phyloP scores from a whole-genome alignment of 192 early-diverging fungal genomes.

The Coemansia sp. region DNA sequence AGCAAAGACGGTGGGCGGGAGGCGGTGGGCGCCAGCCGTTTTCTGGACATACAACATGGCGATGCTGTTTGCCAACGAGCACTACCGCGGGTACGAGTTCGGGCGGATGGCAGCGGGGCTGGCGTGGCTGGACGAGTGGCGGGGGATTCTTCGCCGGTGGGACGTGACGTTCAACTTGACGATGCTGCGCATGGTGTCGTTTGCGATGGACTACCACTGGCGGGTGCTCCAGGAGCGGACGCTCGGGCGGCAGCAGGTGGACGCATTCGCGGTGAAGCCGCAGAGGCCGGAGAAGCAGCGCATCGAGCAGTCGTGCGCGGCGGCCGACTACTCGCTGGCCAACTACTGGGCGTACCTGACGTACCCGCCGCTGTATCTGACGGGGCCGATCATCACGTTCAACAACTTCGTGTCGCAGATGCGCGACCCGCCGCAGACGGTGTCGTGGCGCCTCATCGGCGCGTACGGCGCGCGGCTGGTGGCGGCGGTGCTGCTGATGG shows the following conservation, averaged over 20 bases:
- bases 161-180: slow-evolving; percentile 86
- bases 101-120: slow-evolving; percentile 49
- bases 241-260: slow-evolving; percentile 15
- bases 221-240: slow-evolving; percentile 48
- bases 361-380: slow-evolving; percentile 92
- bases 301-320: slow-evolving; percentile 56
- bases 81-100: slow-evolving; percentile 74
- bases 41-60: slow-evolving; percentile 83
- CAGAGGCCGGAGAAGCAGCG: slow-evolving; percentile 60
- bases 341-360: slow-evolving; percentile 78
- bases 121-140: slow-evolving; percentile 68
- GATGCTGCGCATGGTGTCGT: slow-evolving; percentile 88
- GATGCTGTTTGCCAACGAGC: slow-evolving; percentile 80
- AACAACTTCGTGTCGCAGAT: slow-evolving; percentile 88
- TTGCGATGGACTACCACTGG: slow-evolving; percentile 95
- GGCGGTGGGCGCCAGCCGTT: slow-evolving; percentile 60
- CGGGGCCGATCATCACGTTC: slow-evolving; percentile 94
- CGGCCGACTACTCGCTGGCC: slow-evolving; percentile 71
- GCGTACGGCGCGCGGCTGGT: slow-evolving; percentile 74
- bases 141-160: slow-evolving; percentile 81
- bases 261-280: slow-evolving; percentile 10
- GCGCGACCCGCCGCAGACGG: slow-evolving; percentile 55
- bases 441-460: slow-evolving; percentile 9
- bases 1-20: slow-evolving; percentile 56
- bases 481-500: slow-evolving; percentile 72